A percentile compares a stretch with the other conserved stretches of the same genome.
Conservation (phyloP, 805 yeast genomes). For the Diddensiella santjacobensis region DNA sequence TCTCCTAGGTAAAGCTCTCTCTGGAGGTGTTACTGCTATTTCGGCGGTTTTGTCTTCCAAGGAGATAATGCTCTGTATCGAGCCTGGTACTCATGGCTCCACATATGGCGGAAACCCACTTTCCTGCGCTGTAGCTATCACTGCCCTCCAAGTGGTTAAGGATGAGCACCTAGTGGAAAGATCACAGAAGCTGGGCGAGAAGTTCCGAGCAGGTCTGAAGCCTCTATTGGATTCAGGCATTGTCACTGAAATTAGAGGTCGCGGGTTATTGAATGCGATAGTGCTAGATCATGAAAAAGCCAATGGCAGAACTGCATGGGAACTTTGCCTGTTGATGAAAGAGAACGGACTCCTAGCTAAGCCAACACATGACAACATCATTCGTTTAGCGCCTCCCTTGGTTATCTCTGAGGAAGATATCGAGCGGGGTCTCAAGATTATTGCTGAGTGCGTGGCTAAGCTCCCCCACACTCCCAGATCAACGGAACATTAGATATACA, state of each 20-base stretch:
- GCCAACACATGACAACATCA: slow-evolving; percentile 94
- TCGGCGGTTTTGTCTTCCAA: slow-evolving; percentile 87
- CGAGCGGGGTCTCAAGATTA: slow-evolving; percentile 72
- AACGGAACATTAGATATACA: neutral
- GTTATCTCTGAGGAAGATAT: slow-evolving; percentile 86
- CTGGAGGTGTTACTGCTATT: slow-evolving; percentile 93
- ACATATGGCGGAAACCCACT: slow-evolving; percentile 98
- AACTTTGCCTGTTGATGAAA: slow-evolving; percentile 84
- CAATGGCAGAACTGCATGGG: slow-evolving; percentile 94
- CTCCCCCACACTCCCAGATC: slow-evolving; percentile 28
- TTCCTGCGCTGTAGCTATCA: slow-evolving; percentile 88
- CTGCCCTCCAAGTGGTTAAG: slow-evolving; percentile 84
- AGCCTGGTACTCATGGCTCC: slow-evolving; percentile 96
- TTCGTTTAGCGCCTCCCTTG: slow-evolving; percentile 93
- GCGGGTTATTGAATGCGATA: slow-evolving; percentile 84
- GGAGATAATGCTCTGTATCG: slow-evolving; percentile 83
- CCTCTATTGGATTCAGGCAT: slow-evolving; percentile 43
- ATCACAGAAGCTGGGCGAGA: slow-evolving; percentile 65
- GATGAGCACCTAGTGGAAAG: slow-evolving; percentile 84
- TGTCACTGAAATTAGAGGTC: slow-evolving; percentile 66
- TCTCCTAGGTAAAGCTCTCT: slow-evolving; percentile 87
- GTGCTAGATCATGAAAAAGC: slow-evolving; percentile 83
- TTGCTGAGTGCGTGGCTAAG: slow-evolving; percentile 53
- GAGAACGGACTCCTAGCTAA: slow-evolving; percentile 87
- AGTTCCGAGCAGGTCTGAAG: slow-evolving; percentile 49